phyloP scores from a whole-genome alignment of 805 yeast genomes.

The Starmerella riodocensis region DNA sequence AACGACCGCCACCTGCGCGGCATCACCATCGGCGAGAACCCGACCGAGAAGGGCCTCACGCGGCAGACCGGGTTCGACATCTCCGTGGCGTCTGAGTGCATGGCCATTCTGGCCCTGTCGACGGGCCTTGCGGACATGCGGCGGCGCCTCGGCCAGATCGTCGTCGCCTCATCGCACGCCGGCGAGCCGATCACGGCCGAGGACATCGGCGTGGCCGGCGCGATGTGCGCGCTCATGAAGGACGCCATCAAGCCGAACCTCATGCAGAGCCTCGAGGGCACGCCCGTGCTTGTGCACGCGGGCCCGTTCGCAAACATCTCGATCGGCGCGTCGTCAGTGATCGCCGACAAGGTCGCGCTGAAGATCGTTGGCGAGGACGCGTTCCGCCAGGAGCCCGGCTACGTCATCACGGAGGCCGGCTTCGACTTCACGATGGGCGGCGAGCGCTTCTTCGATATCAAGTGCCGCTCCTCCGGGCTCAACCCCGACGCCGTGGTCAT shows the following conservation, averaged over 20 bases:
- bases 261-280: constrained; percentile 96
- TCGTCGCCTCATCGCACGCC: constrained; percentile 62
- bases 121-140: constrained; percentile 72
- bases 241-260: constrained; percentile 92
- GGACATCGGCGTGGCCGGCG: constrained; percentile 91
- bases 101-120: constrained; percentile 87
- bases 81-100: constrained; percentile 89
- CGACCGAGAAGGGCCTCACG: constrained; percentile 79
- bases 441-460: constrained; percentile 89
- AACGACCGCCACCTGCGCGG: constrained; percentile 87
- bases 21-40: constrained; percentile 79
- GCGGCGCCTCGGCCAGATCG: constrained; percentile 73
- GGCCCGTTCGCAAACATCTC: constrained; percentile 98
- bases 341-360: constrained; percentile 86
- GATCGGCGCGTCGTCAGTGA: constrained; percentile 88
- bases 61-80: constrained; percentile 89
- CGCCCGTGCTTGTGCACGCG: constrained; percentile 97
- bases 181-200: constrained; percentile 86
- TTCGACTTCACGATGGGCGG: constrained; percentile 99
- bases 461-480: constrained; percentile 86
- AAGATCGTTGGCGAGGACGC: constrained; percentile 65
- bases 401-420: constrained; percentile 93
- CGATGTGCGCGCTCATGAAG: constrained; percentile 81
- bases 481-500: constrained; percentile 82
- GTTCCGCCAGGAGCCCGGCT: constrained; percentile 39